phyloP scores from a whole-genome alignment of 495 filamentous ascomycete species.

The Tuber indicum region DNA sequence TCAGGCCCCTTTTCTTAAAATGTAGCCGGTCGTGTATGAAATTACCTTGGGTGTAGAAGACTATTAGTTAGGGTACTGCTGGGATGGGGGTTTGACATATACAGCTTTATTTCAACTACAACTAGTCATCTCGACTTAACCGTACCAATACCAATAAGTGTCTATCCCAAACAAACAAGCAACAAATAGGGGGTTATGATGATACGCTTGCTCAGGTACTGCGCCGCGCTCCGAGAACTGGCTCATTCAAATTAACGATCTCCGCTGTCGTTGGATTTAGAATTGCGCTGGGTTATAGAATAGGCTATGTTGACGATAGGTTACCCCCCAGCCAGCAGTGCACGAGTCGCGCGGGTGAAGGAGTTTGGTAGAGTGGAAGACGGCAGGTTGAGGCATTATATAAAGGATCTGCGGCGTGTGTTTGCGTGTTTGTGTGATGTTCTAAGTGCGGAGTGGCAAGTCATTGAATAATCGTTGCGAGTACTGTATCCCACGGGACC shows the following conservation, averaged over 20 bases:
- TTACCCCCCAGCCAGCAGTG: background rate
- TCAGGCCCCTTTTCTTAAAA: background rate
- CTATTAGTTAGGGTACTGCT: background rate
- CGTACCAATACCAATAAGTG: background rate
- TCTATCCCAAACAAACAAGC: background rate
- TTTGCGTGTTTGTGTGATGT: no score
- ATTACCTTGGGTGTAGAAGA: background rate
- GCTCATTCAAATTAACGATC: background rate
- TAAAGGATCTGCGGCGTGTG: background rate
- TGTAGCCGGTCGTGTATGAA: background rate
- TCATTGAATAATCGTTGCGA: background rate
- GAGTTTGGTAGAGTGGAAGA: background rate
- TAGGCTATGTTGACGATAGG: background rate
- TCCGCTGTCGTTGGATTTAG: background rate
- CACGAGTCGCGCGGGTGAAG: background rate
- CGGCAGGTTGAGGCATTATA: background rate
- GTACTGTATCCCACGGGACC: background rate
- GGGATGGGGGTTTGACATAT: background rate
- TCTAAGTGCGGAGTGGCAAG: background rate
- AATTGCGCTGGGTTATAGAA: background rate
- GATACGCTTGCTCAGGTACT: background rate
- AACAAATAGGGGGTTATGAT: background rate
- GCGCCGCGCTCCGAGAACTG: background rate
- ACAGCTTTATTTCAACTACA: background rate
- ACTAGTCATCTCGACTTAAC: background rate